phyloP scores from a whole-genome alignment of 2,329 filamentous ascomycete genomes.

The Colletotrichum theobromicola region DNA sequence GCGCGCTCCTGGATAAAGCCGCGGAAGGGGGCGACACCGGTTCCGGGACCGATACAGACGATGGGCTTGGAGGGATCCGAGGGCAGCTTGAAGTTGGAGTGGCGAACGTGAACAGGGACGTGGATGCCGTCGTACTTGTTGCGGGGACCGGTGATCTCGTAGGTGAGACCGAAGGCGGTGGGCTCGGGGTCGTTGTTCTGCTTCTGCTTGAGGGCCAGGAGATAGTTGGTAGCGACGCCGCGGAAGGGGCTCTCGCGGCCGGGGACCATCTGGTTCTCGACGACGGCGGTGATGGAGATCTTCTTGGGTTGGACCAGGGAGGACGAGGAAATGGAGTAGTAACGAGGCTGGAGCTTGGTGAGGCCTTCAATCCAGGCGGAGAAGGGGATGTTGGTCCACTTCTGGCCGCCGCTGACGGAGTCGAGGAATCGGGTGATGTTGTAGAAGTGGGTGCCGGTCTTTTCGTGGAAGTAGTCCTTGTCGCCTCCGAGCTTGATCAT shows the following conservation, averaged over 20 bases:
- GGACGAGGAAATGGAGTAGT: constrained; percentile 99
- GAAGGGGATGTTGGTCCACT: constrained; percentile 88
- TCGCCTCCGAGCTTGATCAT: constrained; percentile 88
- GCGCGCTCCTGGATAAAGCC: constrained; percentile 94
- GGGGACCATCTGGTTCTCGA: constrained; percentile 81
- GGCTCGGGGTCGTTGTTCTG: constrained; percentile 87
- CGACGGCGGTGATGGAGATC: constrained; percentile 93
- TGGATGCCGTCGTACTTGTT: constrained; percentile 98
- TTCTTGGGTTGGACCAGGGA: constrained; percentile 92
- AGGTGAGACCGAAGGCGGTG: constrained; percentile 82
- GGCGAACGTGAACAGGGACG: constrained; percentile 92
- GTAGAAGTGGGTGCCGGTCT: constrained; percentile 80
- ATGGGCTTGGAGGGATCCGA: constrained; percentile 93
- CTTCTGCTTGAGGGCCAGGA: constrained; percentile 94
- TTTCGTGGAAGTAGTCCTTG: constrained; percentile 93
- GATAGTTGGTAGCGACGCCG: constrained; percentile 96
- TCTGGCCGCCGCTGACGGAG: constrained; percentile 72
- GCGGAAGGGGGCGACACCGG: constrained; percentile 95
- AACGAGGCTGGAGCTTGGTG: constrained; percentile 94
- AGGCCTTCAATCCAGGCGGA: constrained; percentile 93
- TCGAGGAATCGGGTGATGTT: constrained; percentile 90
- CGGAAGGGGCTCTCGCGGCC: constrained; percentile 81
- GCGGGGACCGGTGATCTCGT: constrained; percentile 85
- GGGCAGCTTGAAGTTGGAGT: constrained; percentile 99
- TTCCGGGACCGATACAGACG: constrained; percentile 96